Base-by-base conservation (phyloP, 164 flowering plant species). In the Magnolia kwangsiensis region DNA sequence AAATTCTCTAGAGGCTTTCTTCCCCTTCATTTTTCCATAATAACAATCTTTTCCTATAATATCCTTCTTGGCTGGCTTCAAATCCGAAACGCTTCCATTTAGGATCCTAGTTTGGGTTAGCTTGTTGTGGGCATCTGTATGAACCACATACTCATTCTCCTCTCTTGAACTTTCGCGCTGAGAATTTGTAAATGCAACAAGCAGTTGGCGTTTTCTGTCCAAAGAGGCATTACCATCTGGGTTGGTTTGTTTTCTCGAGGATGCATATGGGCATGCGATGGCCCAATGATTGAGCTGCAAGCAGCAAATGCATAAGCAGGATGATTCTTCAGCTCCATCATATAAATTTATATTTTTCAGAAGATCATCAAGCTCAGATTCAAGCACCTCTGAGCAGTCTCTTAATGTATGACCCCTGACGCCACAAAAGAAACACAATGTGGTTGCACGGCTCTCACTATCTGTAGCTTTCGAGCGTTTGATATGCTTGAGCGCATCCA, bases 201-300 rank as follows among this genome's bases (percentile, higher is more conserved):
- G 69, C 73, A 63, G n/a, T 51, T 63, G 63, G 72, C 24, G 51
- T 61, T 24, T 19, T 65, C 76, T 72, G 68, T 55, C 71, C 66
- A 80, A 76, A 72, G 84, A 77, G 23, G 72, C 74, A 72, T 70
- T 51, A 31, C 50, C 27, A 65, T 74, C 75, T 2, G 50, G 69
- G 66, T 58, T 81, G 64, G 63, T 66, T 45, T 63, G 45, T 72
- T 77, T 75, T 63, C 78, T 80, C 21, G 81, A 78, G 64, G 83
- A 74, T 50, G 72, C 77, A 66, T 49, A 79, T 14, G 97, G 96
- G 74, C 97, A 94, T 11, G 89, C 72, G 81, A 81, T 75, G 64
- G 94, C 96, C 94, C 94, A 91, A 81, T 92, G 98, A 78, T 83
- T 85, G 21, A 83, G 83, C 88, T 84, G 88, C 78, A 87, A 90